Percentiles rank a stretch among this genome's conserved stretches.
Conservation (phyloP, 352 stramenopile species). For the Phytophthora macrochlamydospora region DNA sequence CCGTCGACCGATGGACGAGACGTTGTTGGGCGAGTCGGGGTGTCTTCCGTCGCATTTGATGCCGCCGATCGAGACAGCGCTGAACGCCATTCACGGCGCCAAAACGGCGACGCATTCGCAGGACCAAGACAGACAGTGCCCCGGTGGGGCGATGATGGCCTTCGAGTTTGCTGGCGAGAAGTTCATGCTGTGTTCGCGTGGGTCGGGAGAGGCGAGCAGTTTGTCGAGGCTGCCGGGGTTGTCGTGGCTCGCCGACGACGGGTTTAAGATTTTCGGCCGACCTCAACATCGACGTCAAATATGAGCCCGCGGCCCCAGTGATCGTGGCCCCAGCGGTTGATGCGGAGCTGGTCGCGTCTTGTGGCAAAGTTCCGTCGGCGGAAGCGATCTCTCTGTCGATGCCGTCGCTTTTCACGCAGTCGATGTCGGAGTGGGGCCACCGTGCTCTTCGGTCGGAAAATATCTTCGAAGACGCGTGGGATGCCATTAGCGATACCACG, state of each 20-base stretch:
- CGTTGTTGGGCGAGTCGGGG: constrained; percentile 3
- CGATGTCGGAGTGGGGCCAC: constrained; percentile 28
- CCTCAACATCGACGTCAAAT: constrained; percentile 48
- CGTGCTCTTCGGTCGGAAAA: constrained; percentile 24
- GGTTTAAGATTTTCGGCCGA: constrained; percentile 50
- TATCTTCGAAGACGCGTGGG: constrained; percentile 23
- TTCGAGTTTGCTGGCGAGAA: constrained; percentile 48
- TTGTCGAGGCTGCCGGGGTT: constrained; percentile 16
- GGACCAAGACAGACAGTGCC: constrained; percentile 6
- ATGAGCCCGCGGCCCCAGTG: constrained; percentile 24
- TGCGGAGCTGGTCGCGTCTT: constrained; percentile 17
- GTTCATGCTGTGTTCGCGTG: constrained; percentile 44
- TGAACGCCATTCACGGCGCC: constrained; percentile 32
- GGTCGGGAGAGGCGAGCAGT: background rate
- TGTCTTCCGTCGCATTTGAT: constrained; percentile 33
- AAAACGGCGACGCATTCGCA: constrained; percentile 8
- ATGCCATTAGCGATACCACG: constrained; percentile 31
- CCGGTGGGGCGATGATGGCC: constrained; percentile 24
- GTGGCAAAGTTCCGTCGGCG: constrained; percentile 28
- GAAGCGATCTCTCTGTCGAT: constrained; percentile 27
- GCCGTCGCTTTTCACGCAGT: constrained; percentile 23
- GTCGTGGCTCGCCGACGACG: constrained; percentile 29
- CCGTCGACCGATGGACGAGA: constrained; percentile 3
- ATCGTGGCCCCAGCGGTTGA: constrained; percentile 23
- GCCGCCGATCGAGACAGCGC: constrained; percentile 35